Evolutionary conservation across 1,284 basidiomycete genomes (phyloP), one percentile per base, ranked within the genome.

Genomic region (Boletellus deceptivus): DNA sequence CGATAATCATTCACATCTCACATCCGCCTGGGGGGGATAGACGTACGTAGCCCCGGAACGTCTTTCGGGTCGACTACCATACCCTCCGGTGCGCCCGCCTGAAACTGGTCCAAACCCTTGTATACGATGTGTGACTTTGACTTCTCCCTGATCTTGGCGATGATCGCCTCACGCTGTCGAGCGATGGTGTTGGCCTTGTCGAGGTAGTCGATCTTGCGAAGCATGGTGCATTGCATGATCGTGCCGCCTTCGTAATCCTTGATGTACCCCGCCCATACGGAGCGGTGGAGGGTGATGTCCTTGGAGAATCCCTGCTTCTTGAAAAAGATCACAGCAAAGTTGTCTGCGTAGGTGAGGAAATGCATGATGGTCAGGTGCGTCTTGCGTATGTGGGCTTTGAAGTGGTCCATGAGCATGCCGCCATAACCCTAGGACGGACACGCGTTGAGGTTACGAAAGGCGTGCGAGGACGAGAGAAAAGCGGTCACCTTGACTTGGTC

Each of bases 161-260:
- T 75, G 51, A 97, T 84, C 2, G 93, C 91, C 58, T 95, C 91
- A 63, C 93, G 90, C 70, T 99, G 97, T 58, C 78, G 77, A 2
- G 84, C 77, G 43, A 98, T 75, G 61, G 91, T 84, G 50, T 85
- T 85, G 45, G 83, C 79, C 52, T 93, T 93, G 59, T 91, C 79
- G 55, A 97, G 77, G 64, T 99, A 99, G 64, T 93, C 85, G 56
- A 99, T 85, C 61, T 92, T 90, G 22, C 83, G 86, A 18, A 99
- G 73, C 91, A 99, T 91, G 4, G 88, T 90, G 66, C 97, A 99
- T 71, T 97, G 94, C 96, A 99, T 98, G 73, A 99, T 91, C 41
- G 97, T 99, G n/a, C 94, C 96, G 43, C 97, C 97, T 69, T 99
- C 97, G 70, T 99, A 99, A 69, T 99, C 97, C 71, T 99, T 99